Base-by-base conservation (phyloP, 176 grass and related monocot genomes). In the Lolium perenne region DNA sequence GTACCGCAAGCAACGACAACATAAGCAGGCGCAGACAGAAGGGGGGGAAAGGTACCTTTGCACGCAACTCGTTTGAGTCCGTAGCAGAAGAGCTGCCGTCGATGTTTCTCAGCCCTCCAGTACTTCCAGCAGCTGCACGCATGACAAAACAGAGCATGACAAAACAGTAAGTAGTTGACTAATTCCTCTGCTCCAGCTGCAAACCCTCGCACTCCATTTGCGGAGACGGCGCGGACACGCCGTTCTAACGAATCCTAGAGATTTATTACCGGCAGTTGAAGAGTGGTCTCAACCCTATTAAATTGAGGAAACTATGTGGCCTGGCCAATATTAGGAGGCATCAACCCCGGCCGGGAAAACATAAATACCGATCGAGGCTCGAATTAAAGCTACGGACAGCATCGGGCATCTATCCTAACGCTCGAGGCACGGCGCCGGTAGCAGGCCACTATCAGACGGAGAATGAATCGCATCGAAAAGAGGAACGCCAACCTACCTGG, bases 11-110 rank as follows among this genome's bases (percentile, higher is more conserved):
- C 11, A 82, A 86, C 46, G 38, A 38, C 45, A 51, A 82, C 8
- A 85, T 25, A 69, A 63, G 29, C 18, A 79, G 77, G 3, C 1
- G 18, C 2, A 14, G n/a, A 21, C 32, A 35, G 32, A 35, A 35
- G 38, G 75, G 0, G 26, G 35, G 17, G 25, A 71, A 9, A 7
- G 15, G 23, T 40, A 94, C 96, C 96, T 95, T 98, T 23, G 91
- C 93, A 21, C 93, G 85, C 67, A 98, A 76, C 54, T 95, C 91
- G 68, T 92, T 95, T 35, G 96, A 86, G 77, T 95, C 88, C 7
- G 86, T 38, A 54, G 81, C 67, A 13, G 81, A 79, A 85, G 90
- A 87, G 46, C 51, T 86, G 61, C 82, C 90, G 29, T 53, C 78
- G 29, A 94, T 53, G 74, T 62, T 91, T 76, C 74, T 86, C 43